Percentiles rank a stretch among this genome's conserved stretches.
Conservation (phyloP, 2,329 filamentous ascomycete genomes). For the Arthrobotrys pseudoclavata region DNA sequence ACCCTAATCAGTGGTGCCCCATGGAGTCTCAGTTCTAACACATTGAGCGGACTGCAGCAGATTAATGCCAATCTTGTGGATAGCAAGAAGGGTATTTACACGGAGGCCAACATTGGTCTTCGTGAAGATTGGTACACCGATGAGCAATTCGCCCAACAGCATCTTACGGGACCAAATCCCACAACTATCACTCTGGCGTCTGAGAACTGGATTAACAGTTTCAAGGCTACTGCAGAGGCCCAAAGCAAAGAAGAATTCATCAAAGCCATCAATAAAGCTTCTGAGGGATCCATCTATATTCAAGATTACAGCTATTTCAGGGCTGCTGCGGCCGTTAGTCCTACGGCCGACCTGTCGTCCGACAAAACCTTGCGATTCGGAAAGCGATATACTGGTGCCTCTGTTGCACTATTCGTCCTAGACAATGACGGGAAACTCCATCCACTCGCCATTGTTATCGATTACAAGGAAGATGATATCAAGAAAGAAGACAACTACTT, state of each 20-base stretch:
- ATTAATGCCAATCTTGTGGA: slow-evolving; percentile 52
- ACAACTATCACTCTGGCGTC: slow-evolving; percentile 60
- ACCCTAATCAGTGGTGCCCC: slow-evolving; percentile 25
- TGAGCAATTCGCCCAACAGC: slow-evolving; percentile 67
- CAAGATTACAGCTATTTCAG: slow-evolving; percentile 64
- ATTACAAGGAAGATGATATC: slow-evolving; percentile 67
- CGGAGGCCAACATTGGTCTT: slow-evolving; percentile 63
- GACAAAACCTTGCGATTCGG: slow-evolving; percentile 64
- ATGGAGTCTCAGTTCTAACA: slow-evolving; percentile 24
- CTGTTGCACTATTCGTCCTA: slow-evolving; percentile 68
- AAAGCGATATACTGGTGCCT: slow-evolving; percentile 66
- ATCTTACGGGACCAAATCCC: slow-evolving; percentile 66
- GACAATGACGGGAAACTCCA: slow-evolving; percentile 68
- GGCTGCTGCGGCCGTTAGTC: neutral
- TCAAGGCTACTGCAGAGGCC: slow-evolving; percentile 53
- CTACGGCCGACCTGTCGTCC: slow-evolving; percentile 49
- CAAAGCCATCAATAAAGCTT: slow-evolving; percentile 64
- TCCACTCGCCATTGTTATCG: slow-evolving; percentile 69
- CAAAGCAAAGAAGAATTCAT: slow-evolving; percentile 65
- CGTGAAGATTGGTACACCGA: slow-evolving; percentile 62
- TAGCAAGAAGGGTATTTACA: slow-evolving; percentile 63
- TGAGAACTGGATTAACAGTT: slow-evolving; percentile 59
- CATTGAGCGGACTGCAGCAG: slow-evolving; percentile 33
- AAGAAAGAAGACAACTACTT: neutral
- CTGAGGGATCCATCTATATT: slow-evolving; percentile 60